A percentile compares a stretch with the other conserved stretches of the same genome.
Conservation (phyloP, 352 stramenopile genomes). For the Phytophthora constricta region DNA sequence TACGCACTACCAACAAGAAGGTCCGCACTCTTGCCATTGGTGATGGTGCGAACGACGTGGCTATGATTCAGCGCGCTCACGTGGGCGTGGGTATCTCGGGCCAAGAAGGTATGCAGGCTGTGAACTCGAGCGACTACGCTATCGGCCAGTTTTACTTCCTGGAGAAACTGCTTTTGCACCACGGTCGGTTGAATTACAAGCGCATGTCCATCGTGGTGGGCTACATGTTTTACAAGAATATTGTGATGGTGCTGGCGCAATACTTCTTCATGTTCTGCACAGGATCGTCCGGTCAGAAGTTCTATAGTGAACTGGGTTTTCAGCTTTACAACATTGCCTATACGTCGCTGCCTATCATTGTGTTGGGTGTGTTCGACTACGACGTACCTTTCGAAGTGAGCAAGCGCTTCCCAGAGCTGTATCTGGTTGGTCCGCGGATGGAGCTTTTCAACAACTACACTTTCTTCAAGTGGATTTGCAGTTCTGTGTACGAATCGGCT, state of each 20-base stretch:
- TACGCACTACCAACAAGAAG: constrained; percentile 55
- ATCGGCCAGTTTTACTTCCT: constrained; percentile 98
- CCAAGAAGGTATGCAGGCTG: constrained; percentile 94
- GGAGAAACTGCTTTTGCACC: constrained; percentile 94
- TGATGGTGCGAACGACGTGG: constrained; percentile 95
- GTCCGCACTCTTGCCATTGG: constrained; percentile 89
- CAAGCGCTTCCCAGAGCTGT: constrained; percentile 78
- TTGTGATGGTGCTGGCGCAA: constrained; percentile 89
- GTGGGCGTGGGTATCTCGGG: constrained; percentile 92
- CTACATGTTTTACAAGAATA: constrained; percentile 99
- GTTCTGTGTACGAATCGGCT: constrained; percentile 69
- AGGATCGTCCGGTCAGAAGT: constrained; percentile 90
- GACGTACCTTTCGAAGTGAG: constrained; percentile 76
- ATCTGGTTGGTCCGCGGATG: constrained; percentile 74
- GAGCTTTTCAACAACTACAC: constrained; percentile 86
- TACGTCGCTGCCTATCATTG: constrained; percentile 92
- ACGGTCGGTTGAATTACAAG: constrained; percentile 98
- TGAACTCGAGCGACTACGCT: constrained; percentile 98
- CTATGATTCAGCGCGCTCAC: constrained; percentile 94
- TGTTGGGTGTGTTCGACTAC: constrained; percentile 80
- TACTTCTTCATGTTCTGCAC: constrained; percentile 94
- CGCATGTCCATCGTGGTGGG: constrained; percentile 93
- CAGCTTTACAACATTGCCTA: constrained; percentile 95
- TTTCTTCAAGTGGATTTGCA: constrained; percentile 89
- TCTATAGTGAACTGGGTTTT: constrained; percentile 80